Base-by-base conservation (phyloP, 1,284 basidiomycete genomes). In the Rhodotorula mucilaginosa region DNA sequence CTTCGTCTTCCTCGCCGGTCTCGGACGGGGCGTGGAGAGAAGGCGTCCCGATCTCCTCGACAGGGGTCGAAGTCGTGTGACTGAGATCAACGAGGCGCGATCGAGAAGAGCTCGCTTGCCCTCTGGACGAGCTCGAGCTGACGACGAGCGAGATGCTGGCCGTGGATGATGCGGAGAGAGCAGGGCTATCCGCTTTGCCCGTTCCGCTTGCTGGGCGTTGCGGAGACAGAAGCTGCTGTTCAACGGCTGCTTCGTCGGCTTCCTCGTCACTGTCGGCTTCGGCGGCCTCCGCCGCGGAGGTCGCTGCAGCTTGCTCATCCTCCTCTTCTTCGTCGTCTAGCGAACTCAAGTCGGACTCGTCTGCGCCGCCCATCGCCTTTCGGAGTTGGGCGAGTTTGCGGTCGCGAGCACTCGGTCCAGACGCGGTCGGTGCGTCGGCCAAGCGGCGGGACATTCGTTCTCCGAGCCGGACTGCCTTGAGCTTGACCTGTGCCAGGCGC, bases 291-390 rank as follows among this genome's bases (percentile, higher is more conserved):
- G 39, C 51, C 10, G 51, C 48, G 6, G 19, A n/a, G 21, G 26
- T 29, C 16, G 19, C 48, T 10, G 21, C 66, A 31, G 48, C 47
- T 13, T 51, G 61, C 0, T 46, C 44, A 2, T 48, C 47, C 47
- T 26, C 39, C 15, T 49, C 60, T 29, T 64, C 58, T 15, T 46
- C 60, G 1, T 69, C 68, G 44, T 64, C 61, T 31, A 62, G 34
- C 15, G 61, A 62, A 23, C 66, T 72, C 31, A 58, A 31, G 3
- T 59, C 68, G 56, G 63, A 65, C 6, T 68, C 68, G 12, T 70
- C 72, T 13, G 54, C 23, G 15, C 13, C 44, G 26, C 57, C 62
- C 19, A 59, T 23, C 58, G 19, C 34, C 47, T 62, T 48, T 10
- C 52, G 12, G 26, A 62, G 48, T 69, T 58, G 59, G 29, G 62